phyloP scores from a whole-genome alignment of 257 asterid genomes.

The Solanum pimpinellifolium region DNA sequence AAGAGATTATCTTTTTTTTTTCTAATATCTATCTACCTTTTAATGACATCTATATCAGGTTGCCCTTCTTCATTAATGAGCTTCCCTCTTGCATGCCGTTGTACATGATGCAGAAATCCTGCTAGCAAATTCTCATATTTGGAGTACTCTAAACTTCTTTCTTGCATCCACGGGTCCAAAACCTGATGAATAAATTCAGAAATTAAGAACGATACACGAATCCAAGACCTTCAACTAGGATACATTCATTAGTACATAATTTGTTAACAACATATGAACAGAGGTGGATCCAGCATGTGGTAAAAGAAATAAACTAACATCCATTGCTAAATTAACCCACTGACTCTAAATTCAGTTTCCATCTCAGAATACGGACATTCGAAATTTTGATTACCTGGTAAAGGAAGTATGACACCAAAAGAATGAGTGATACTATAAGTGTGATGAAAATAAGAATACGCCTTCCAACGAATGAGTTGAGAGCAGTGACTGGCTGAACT shows the following conservation, averaged over 20 bases:
- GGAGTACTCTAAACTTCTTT: conserved; percentile 37
- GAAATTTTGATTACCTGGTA: conserved; percentile 23
- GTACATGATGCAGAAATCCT: conserved; percentile 34
- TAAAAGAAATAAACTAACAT: not conserved
- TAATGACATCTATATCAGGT: conserved; percentile 27
- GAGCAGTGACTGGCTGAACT: conserved; percentile 17
- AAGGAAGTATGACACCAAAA: conserved; percentile 28
- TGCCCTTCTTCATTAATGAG: conserved; percentile 25
- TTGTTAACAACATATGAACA: not conserved
- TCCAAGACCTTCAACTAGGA: not conserved
- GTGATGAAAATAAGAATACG: conserved; percentile 26
- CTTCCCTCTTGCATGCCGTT: conserved; percentile 27
- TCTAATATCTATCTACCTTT: conserved; percentile 11
- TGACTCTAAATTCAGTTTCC: not conserved
- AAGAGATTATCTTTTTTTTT: no score
- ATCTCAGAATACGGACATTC: not conserved
- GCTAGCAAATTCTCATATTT: conserved; percentile 34
- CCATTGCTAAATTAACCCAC: not conserved
- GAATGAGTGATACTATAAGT: conserved; percentile 19
- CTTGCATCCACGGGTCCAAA: conserved; percentile 42
- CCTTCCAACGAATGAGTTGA: conserved; percentile 1
- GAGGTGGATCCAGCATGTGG: not conserved
- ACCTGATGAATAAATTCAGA: conserved; percentile 11
- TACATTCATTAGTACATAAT: not conserved
- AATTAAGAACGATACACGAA: not conserved